Percentiles rank a stretch among this genome's conserved stretches.
Evolutionary conservation across 768 basidiomycete species (phyloP).

Genomic region (Hygrocybe coccinea): DNA sequence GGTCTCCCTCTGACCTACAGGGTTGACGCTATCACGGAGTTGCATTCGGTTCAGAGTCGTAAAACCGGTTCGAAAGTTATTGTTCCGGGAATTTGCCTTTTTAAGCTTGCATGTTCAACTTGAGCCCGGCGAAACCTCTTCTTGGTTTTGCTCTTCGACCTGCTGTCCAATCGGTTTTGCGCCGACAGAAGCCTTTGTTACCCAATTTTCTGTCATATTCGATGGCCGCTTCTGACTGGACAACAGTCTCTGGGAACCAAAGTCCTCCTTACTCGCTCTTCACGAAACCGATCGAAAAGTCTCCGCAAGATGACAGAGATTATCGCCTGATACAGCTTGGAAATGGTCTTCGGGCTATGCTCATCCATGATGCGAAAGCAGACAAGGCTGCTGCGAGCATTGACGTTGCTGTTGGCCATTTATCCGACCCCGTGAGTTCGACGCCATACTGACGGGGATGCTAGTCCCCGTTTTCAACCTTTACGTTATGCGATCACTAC

Average conservation of each 20-base stretch:
- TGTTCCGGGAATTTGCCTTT: too few species aligned
- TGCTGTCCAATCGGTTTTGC: neutral
- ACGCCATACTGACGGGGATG: neutral
- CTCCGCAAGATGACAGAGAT: constrained; percentile 70
- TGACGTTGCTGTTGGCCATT: constrained; percentile 90
- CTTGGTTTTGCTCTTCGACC: neutral
- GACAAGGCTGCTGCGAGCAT: constrained; percentile 95
- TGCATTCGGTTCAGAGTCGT: too few species aligned
- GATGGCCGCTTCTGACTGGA: constrained; percentile 5
- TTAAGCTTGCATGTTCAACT: neutral
- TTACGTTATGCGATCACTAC: neutral
- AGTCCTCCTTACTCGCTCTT: constrained; percentile 51
- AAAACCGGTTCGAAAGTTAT: too few species aligned
- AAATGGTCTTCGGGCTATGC: constrained; percentile 82
- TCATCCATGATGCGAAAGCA: constrained; percentile 78
- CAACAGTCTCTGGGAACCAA: neutral
- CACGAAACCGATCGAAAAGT: constrained; percentile 58
- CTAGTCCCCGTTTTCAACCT: too few species aligned
- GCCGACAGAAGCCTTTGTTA: neutral
- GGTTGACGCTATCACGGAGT: too few species aligned
- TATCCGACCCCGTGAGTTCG: constrained; percentile 74
- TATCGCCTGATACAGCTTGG: constrained; percentile 69
- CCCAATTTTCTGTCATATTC: neutral
- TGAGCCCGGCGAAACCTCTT: neutral
- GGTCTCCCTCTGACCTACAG: too few species aligned